Conservation (phyloP, 768 basidiomycete species). For the Cystobasidium tubakii region DNA sequence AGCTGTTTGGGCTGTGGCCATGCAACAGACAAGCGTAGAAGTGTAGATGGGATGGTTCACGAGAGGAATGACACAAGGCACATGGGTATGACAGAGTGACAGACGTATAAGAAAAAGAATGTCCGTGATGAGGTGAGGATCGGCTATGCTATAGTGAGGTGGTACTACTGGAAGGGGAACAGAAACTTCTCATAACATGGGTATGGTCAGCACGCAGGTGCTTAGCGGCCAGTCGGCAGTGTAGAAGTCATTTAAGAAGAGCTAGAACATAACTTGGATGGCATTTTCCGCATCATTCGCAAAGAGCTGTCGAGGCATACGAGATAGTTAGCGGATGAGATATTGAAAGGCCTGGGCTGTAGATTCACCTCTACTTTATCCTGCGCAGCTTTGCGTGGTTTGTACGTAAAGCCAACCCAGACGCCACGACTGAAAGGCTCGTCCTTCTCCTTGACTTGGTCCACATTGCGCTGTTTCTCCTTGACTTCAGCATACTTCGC, state of each 20-base stretch:
- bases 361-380: constrained; percentile 14
- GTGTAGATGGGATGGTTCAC: not conserved
- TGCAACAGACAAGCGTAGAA: not conserved
- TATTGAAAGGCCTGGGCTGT: too few relatives aligned
- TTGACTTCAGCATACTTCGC: constrained; percentile 97
- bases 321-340: too few relatives aligned
- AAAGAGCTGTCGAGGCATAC: not conserved
- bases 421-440: constrained; percentile 52
- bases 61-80: not conserved
- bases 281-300: constrained; percentile 16
- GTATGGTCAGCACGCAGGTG: too few relatives aligned
- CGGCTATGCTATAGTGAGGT: not conserved
- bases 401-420: constrained; percentile 48
- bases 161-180: not conserved
- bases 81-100: too few relatives aligned
- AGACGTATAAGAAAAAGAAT: too few relatives aligned
- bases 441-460: constrained; percentile 80
- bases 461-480: constrained; percentile 93
- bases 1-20: constrained; percentile 13
- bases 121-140: not conserved
- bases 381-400: constrained; percentile 4
- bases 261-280: constrained; percentile 33
- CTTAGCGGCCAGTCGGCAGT: not conserved
- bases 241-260: not conserved
- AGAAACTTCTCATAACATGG: too few relatives aligned